Percentiles rank a stretch among this genome's conserved stretches.
Conservation (phyloP, 768 basidiomycete species). For the Boletus coccyginus region DNA sequence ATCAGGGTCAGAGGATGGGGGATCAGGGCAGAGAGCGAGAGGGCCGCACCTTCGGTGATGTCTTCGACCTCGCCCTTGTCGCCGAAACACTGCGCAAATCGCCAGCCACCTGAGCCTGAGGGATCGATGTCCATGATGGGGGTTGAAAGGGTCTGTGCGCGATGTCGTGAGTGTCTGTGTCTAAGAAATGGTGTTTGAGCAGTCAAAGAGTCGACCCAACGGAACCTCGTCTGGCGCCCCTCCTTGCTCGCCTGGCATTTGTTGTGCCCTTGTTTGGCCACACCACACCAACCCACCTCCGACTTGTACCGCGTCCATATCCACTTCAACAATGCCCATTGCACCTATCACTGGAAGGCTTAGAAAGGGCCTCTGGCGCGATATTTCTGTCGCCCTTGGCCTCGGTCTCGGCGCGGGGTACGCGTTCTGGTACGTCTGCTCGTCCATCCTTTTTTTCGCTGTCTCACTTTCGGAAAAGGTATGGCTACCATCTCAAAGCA, state of each 20-base stretch:
- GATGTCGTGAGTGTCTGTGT: slow-evolving; percentile 12
- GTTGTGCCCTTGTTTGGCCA: slow-evolving; percentile 33
- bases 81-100: slow-evolving; percentile 99
- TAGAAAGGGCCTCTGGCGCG: slow-evolving; percentile 90
- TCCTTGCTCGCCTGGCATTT: slow-evolving; percentile 20
- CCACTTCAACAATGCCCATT: slow-evolving; percentile 59
- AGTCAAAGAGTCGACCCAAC: slow-evolving; percentile 19
- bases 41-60: slow-evolving; percentile 88
- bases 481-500: slow-evolving; percentile 72
- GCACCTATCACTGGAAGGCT: slow-evolving; percentile 92
- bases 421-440: slow-evolving; percentile 71
- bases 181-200: not conserved
- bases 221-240: slow-evolving; percentile 17
- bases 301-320: slow-evolving; percentile 28
- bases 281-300: slow-evolving; percentile 15
- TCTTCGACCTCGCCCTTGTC: slow-evolving; percentile 99
- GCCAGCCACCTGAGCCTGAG: slow-evolving; percentile 86
- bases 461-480: slow-evolving; percentile 50
- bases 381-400: slow-evolving; percentile 70
- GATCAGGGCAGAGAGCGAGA: slow-evolving; percentile 12
- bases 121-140: slow-evolving; percentile 77
- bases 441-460: slow-evolving; percentile 13
- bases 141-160: slow-evolving; percentile 5
- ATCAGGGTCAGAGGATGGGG: slow-evolving; percentile 10
- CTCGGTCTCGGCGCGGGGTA: slow-evolving; percentile 75